A percentile compares a stretch with the other conserved stretches of the same genome.
phyloP scores from a whole-genome alignment of 2,329 filamentous ascomycete genomes.

The Fusarium equiseti region DNA sequence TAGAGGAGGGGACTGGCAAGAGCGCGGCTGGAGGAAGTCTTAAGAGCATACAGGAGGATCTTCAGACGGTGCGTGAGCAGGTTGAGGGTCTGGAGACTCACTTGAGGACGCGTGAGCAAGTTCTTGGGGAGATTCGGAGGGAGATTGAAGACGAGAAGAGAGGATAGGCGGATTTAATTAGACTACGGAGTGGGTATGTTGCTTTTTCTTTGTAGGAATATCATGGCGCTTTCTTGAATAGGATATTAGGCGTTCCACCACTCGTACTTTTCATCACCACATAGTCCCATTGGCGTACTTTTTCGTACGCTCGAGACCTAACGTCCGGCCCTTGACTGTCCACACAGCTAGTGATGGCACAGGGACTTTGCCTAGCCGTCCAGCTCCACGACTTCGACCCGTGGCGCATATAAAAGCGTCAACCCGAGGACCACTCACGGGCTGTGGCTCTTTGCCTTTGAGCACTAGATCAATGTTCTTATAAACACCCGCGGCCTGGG shows the following conservation, averaged over 20 bases:
- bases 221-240: constrained; percentile 46
- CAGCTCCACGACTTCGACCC: constrained; percentile 64
- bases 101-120: constrained; percentile 79
- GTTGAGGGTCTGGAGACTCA: constrained; percentile 90
- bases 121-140: constrained; percentile 79
- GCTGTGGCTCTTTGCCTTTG: constrained; percentile 57
- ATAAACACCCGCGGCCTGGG: constrained; percentile 65
- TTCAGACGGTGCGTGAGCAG: constrained; percentile 92
- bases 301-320: constrained; percentile 59
- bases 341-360: constrained; percentile 65
- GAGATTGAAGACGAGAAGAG: constrained; percentile 90
- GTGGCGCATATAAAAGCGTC: constrained; percentile 63
- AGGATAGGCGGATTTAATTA: constrained; percentile 54
- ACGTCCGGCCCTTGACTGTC: constrained; percentile 63
- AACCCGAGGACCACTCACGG: constrained; percentile 61
- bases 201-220: constrained; percentile 46
- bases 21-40: constrained; percentile 77
- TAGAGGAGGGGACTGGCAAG: constrained; percentile 78
- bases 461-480: constrained; percentile 66
- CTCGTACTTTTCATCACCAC: constrained; percentile 48
- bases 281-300: constrained; percentile 63
- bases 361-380: constrained; percentile 60
- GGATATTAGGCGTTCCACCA: constrained; percentile 42
- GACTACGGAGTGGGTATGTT: constrained; percentile 26
- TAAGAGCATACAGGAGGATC: constrained; percentile 84